Conservation (phyloP, 2,329 filamentous ascomycete species). For the Fusarium lateritium region DNA sequence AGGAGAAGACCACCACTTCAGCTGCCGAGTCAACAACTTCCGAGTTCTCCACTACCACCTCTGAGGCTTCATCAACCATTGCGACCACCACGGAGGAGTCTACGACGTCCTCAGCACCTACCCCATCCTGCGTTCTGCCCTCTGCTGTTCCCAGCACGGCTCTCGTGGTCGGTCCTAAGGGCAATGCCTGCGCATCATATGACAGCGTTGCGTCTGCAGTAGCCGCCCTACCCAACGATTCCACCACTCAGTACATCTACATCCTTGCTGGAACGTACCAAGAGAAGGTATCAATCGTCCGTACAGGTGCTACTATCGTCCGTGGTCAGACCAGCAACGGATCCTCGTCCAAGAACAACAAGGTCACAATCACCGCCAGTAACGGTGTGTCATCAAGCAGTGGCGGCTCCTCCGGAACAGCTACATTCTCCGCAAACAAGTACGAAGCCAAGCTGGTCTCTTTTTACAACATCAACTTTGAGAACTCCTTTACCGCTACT, state of each 20-base stretch:
- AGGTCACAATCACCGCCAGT: slow-evolving; percentile 63
- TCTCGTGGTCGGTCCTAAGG: slow-evolving; percentile 58
- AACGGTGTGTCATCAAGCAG: slow-evolving; percentile 34
- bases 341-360: slow-evolving; percentile 66
- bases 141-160: slow-evolving; percentile 47
- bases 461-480: slow-evolving; percentile 53
- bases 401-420: slow-evolving; percentile 35
- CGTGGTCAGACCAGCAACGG: slow-evolving; percentile 62
- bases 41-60: background rate
- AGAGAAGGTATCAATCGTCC: slow-evolving; percentile 57
- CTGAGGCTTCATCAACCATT: background rate
- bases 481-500: slow-evolving; percentile 34
- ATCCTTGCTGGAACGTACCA: slow-evolving; percentile 62
- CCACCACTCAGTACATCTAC: slow-evolving; percentile 58
- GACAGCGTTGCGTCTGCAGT: slow-evolving; percentile 59
- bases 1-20: slow-evolving; percentile 3
- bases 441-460: slow-evolving; percentile 50
- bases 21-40: background rate
- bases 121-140: slow-evolving; percentile 23
- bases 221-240: slow-evolving; percentile 49
- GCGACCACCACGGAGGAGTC: background rate
- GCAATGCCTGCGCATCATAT: slow-evolving; percentile 58
- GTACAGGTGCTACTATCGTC: slow-evolving; percentile 59
- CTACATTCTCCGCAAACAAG: slow-evolving; percentile 48
- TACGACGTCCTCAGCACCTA: slow-evolving; percentile 10